phyloP scores from a whole-genome alignment of 495 filamentous ascomycete species.

The Astrothelium subdiscretum region DNA sequence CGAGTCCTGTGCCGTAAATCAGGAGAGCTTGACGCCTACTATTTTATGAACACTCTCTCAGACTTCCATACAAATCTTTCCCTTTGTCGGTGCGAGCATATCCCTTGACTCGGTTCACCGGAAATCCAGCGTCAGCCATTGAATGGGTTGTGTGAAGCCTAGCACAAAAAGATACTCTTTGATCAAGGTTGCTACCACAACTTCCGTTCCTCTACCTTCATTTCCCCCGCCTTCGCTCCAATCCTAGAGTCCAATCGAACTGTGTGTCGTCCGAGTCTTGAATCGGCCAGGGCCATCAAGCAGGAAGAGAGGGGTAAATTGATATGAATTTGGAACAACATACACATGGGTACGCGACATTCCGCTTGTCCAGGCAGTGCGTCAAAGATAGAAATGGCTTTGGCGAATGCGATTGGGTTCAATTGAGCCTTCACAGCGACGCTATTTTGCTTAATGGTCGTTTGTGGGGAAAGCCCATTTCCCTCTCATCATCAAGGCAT shows the following conservation, averaged over 20 bases:
- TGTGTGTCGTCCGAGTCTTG: too few relatives aligned
- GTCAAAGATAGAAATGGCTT: not conserved
- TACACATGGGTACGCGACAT: constrained; percentile 21
- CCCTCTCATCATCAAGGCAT: not conserved
- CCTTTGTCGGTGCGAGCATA: not conserved
- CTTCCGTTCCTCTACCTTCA: too few relatives aligned
- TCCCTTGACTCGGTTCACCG: not conserved
- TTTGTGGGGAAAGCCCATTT: not conserved
- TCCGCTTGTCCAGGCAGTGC: not conserved
- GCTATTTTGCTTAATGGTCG: too few relatives aligned
- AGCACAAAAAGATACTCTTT: not conserved
- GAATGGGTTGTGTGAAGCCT: not conserved
- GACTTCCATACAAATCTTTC: not conserved
- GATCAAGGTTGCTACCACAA: too few relatives aligned
- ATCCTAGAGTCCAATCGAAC: too few relatives aligned
- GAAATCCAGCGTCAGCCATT: not conserved
- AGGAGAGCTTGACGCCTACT: not conserved
- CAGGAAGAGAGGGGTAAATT: not conserved
- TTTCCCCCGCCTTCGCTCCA: too few relatives aligned
- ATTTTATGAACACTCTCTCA: not conserved
- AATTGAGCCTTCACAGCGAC: too few relatives aligned
- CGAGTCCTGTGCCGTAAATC: not conserved
- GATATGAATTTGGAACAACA: constrained; percentile 27
- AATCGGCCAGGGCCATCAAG: not conserved
- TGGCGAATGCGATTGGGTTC: not conserved